Percentiles rank a stretch among this genome's conserved stretches.
Evolutionary conservation across 768 basidiomycete genomes (phyloP).

Genomic region (Boletus edulis): DNA sequence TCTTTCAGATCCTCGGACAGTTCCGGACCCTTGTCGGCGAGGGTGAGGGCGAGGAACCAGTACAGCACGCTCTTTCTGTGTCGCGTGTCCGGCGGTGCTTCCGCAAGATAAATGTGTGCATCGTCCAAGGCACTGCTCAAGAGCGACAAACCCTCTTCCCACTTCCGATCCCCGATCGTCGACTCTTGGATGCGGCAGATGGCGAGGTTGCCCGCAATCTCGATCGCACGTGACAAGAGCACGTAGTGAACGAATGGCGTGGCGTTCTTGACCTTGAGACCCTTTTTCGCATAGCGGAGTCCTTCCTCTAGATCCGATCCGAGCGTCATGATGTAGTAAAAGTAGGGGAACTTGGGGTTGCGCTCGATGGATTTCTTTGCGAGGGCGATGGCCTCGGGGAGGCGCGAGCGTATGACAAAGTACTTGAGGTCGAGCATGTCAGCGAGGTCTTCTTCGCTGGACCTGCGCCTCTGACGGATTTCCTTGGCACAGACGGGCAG

Average conservation of each 20-base stretch:
- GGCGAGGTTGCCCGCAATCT: constrained; percentile 58
- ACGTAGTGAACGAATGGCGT: constrained; percentile 56
- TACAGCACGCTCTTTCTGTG: constrained; percentile 58
- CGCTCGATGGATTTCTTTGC: constrained; percentile 50
- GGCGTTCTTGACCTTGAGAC: constrained; percentile 52
- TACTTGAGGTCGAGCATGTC: constrained; percentile 68
- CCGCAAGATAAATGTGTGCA: constrained; percentile 49
- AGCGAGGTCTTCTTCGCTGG: constrained; percentile 48
- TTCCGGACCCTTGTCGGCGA: constrained; percentile 51
- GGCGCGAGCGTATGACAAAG: constrained; percentile 46
- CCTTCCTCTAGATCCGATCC: constrained; percentile 47
- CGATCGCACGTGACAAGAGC: constrained; percentile 60
- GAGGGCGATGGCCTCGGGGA: constrained; percentile 45
- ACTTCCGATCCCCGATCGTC: constrained; percentile 40
- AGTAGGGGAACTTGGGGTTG: constrained; percentile 60
- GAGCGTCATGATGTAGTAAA: constrained; percentile 60
- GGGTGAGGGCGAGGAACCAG: constrained; percentile 55
- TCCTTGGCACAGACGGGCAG: constrained; percentile 59
- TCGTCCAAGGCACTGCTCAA: constrained; percentile 60
- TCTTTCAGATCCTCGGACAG: constrained; percentile 49
- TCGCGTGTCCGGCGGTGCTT: constrained; percentile 61
- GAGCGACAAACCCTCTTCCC: constrained; percentile 61
- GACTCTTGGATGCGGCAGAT: constrained; percentile 46
- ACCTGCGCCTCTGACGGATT: constrained; percentile 43
- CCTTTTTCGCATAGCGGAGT: constrained; percentile 62